Percentiles rank a stretch among this genome's conserved stretches.
Conservation (phyloP, 129 eudicot genomes). For the Pseudognaphalium luteoalbum region DNA sequence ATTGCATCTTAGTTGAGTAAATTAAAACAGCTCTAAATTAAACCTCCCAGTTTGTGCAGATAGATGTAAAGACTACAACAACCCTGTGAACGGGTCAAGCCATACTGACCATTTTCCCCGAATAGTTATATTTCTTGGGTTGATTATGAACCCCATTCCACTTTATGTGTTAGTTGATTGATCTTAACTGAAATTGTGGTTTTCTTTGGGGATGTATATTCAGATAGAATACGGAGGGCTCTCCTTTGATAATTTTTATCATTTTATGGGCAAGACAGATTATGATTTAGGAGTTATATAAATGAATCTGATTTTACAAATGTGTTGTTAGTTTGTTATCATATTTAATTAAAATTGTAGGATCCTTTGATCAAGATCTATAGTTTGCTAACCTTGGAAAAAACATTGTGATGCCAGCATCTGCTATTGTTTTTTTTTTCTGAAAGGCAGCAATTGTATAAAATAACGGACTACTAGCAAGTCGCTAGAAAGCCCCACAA, state of each 20-base stretch:
- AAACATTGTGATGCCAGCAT: too few species aligned
- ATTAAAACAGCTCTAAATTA: conserved; percentile 20
- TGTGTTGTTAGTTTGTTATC: neutral
- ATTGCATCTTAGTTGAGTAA: conserved; percentile 34
- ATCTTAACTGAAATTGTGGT: conserved; percentile 4
- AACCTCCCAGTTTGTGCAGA: conserved; percentile 1
- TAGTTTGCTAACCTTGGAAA: too few species aligned
- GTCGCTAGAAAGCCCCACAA: too few species aligned
- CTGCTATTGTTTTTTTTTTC: too few species aligned
- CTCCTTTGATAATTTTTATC: conserved; percentile 22
- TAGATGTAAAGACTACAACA: conserved; percentile 25
- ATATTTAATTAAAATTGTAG: neutral
- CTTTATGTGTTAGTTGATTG: conserved; percentile 17
- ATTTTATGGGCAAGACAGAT: neutral
- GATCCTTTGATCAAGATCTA: too few species aligned
- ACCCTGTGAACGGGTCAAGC: conserved; percentile 21
- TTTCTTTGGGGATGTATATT: conserved; percentile 25
- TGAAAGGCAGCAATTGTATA: too few species aligned
- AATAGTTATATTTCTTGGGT: conserved; percentile 10
- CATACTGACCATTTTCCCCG: conserved; percentile 20
- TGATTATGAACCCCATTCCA: conserved; percentile 13
- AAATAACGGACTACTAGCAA: too few species aligned
- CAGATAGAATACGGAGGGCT: conserved; percentile 35
- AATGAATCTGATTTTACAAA: neutral
- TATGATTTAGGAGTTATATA: neutral